Base-by-base conservation (phyloP, 2,329 filamentous ascomycete species). In the Cryphonectria carpinicola region DNA sequence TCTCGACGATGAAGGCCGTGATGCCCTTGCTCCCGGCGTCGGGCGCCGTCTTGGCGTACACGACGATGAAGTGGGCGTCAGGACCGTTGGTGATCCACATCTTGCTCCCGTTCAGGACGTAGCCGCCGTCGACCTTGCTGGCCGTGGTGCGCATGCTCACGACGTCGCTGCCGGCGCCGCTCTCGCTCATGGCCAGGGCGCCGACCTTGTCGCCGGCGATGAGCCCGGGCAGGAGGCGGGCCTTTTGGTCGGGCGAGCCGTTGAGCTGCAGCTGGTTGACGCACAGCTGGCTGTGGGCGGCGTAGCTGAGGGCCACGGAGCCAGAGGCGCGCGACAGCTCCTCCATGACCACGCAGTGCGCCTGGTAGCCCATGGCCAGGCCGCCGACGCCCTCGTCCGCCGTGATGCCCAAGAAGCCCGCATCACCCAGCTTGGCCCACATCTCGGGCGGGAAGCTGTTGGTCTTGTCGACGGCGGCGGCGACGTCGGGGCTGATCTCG, bases 61-160 rank as follows among this genome's bases (percentile, higher is more conserved):
- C 94, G 68, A 99, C 90, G 69, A 98, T 90, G 58, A 92, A 86
- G 80, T 97, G 89, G n/a, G 96, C 96, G 79, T 98, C 95, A 0
- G 95, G 95, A 5, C 95, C 93, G 81, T 99, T 99, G 73, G 95
- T 99, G 79, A 99, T 99, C 95, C 95, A 99, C 95, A 98, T 98
- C 86, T 99, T 98, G 72, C 91, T 93, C 43, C 95, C 95, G 77
- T 95, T 94, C 69, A 99, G 84, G 28, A 95, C 73, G 80, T 92
- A 98, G 39, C 95, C 95, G 49, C 94, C 95, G 76, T 96, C 92
- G 14, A 93, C 92, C 74, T 88, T 86, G 79, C 89, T 92, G 0
- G 95, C 95, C 3, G 89, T 91, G 61, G 91, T 97, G 80, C 95
- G 93, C 95, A 98, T 98, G 81, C 92, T 93, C 39, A 99, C 95